Evolutionary conservation across 176 grass and related monocot genomes (phyloP).

Genomic region (Phoenix dactylifera): DNA sequence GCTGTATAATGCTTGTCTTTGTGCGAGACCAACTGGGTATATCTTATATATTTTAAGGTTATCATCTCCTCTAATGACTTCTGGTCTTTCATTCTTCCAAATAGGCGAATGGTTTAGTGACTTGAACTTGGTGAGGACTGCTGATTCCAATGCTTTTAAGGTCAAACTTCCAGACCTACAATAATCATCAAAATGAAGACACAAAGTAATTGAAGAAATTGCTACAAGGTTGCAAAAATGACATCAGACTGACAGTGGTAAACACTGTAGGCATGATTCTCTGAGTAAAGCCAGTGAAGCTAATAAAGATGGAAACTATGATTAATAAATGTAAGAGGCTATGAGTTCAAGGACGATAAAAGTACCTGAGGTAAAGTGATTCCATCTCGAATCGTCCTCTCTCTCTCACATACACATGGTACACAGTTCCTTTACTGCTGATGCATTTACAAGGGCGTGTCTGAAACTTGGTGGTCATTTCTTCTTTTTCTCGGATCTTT

Average conservation of each 20-base stretch:
- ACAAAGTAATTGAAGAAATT: background rate
- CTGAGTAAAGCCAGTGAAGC: too few species aligned
- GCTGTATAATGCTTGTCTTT: constrained; percentile 14
- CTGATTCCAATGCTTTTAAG: constrained; percentile 38
- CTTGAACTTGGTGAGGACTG: constrained; percentile 53
- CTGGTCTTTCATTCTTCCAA: constrained; percentile 89
- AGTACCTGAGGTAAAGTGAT: constrained; percentile 76
- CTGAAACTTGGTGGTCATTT: constrained; percentile 42
- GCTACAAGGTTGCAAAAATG: too few species aligned
- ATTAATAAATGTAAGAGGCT: too few species aligned
- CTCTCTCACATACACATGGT: constrained; percentile 89
- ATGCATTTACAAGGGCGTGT: constrained; percentile 74
- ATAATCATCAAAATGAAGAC: background rate
- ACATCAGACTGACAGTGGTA: too few species aligned
- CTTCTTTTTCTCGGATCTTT: constrained; percentile 76
- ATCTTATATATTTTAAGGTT: constrained; percentile 74
- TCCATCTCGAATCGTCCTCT: constrained; percentile 68
- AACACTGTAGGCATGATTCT: too few species aligned
- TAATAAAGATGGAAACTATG: too few species aligned
- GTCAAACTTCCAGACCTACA: constrained; percentile 58
- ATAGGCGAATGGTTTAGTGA: constrained; percentile 62
- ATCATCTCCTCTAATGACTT: constrained; percentile 50
- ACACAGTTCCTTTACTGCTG: constrained; percentile 51
- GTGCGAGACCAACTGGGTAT: constrained; percentile 61
- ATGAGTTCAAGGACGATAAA: background rate